A percentile compares a stretch with the other conserved stretches of the same genome.
Conservation (phyloP, 1,284 basidiomycete species). For the Lentinula novae-zelandiae region DNA sequence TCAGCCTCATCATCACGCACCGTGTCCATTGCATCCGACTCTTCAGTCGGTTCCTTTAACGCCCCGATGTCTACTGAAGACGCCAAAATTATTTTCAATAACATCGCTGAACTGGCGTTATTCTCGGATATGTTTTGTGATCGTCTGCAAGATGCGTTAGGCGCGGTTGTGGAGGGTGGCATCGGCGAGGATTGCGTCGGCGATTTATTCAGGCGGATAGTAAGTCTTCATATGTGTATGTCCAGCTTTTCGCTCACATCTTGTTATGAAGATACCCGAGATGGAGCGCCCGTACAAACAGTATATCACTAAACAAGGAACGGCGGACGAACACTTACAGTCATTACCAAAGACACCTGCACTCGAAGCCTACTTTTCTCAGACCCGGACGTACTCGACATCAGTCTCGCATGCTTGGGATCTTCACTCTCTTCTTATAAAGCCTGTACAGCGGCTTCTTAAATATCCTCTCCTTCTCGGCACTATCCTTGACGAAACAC, state of each 20-base stretch:
- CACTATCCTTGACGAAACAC: constrained; percentile 79
- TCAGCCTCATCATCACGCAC: constrained; percentile 46
- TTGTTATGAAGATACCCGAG: constrained; percentile 56
- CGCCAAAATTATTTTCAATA: constrained; percentile 73
- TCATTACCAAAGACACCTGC: constrained; percentile 54
- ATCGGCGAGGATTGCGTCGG: constrained; percentile 74
- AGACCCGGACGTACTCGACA: constrained; percentile 67
- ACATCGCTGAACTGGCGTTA: constrained; percentile 70
- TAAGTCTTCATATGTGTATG: constrained; percentile 27
- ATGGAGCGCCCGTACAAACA: constrained; percentile 78
- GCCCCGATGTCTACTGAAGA: constrained; percentile 74
- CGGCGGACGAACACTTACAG: constrained; percentile 69
- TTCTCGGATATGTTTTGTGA: constrained; percentile 69
- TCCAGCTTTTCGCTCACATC: constrained; percentile 1
- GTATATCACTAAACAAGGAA: constrained; percentile 86
- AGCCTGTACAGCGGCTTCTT: constrained; percentile 88
- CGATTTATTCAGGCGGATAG: constrained; percentile 69
- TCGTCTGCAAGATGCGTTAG: constrained; percentile 53
- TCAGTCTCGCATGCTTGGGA: constrained; percentile 90
- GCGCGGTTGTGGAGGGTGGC: constrained; percentile 47
- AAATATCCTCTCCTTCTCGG: constrained; percentile 88
- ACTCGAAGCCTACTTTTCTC: constrained; percentile 62
- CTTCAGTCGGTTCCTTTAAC: constrained; percentile 38
- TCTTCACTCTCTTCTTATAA: constrained; percentile 86
- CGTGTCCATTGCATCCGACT: constrained; percentile 49